Evolutionary conservation across 305 asterid species (phyloP), one percentile per base, ranked within the genome.

Genomic region (Fraxinus velutina): DNA sequence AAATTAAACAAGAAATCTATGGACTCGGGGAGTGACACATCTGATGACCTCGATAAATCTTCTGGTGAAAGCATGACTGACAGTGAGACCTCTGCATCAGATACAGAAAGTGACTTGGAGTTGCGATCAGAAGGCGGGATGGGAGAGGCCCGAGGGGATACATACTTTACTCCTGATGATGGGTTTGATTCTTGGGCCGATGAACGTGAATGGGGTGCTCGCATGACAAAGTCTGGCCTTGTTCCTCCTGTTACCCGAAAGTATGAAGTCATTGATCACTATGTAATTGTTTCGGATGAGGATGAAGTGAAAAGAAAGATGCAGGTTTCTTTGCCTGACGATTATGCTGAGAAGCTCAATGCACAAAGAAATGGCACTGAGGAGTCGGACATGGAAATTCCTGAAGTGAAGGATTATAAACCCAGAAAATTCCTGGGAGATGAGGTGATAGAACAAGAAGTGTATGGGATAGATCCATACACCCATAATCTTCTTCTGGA

Each of bases 201-300:
- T 85, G 98, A 94, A 13, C 98, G 98, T 74, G 99, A 93, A 87
- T 96, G 98, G 98, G 99, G 99, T 80, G 98, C 98, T 78, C 98
- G 99, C 73, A 96, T 96, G 99, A 96, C 99, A n/a, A 93, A 96
- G 91, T 90, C 93, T 71, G 88, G 98, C 89, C 95, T 96, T 78
- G 99, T 94, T 75, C 99, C 99, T 71, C 99, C 99, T 74, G 98
- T 96, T 50, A 94, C 99, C 37, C 89, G 99, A 86, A 96, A 94
- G 84, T 96, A 96, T 78, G 98, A 96, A 85, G 96, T 92, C 79
- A 91, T 94, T 77, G 98, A 96, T 88, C 97, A 92, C 81, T 94
- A 96, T 84, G 97, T 90, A 17, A 84, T 96, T 60, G 98, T 96
- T 50, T 97, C 98, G 9, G 99, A 94, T 76, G 97, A 94, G 89